Evolutionary conservation across 768 basidiomycete genomes (phyloP).

Genomic region (Pisolithus orientalis): DNA sequence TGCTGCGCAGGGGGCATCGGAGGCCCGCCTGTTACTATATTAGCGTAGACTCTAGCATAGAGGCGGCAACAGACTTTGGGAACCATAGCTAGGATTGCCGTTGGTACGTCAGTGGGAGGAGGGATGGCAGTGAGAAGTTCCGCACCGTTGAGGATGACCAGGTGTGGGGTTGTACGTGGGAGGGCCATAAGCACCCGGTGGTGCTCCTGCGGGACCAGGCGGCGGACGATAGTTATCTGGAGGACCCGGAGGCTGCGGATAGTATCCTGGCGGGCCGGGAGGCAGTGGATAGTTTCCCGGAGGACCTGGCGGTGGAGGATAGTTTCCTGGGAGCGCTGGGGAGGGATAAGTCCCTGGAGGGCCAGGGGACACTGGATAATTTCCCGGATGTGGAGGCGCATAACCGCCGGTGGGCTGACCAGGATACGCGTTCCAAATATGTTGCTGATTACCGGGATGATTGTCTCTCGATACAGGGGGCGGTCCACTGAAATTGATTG

Average conservation of each 20-base stretch:
- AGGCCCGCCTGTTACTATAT: conserved; percentile 25
- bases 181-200: too few relatives aligned
- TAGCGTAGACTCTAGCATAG: background rate
- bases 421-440: conserved; percentile 23
- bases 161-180: too few relatives aligned
- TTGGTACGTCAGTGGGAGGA: conserved; percentile 3
- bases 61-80: conserved; percentile 3
- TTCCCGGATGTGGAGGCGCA: conserved; percentile 9
- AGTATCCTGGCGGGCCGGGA: background rate
- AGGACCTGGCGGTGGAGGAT: conserved; percentile 1
- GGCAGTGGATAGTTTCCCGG: background rate
- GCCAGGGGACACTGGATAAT: conserved; percentile 15
- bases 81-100: conserved; percentile 1
- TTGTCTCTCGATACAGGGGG: conserved; percentile 25
- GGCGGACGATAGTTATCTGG: conserved; percentile 1
- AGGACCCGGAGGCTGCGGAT: background rate
- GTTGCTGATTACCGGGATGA: conserved; percentile 39
- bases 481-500: conserved; percentile 10
- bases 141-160: background rate
- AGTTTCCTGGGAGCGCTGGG: conserved; percentile 12
- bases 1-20: conserved; percentile 47
- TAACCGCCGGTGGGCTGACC: conserved; percentile 18
- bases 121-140: background rate
- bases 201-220: too few relatives aligned
- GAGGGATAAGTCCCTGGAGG: conserved; percentile 9